Evolutionary conservation across 345 rosid genomes (phyloP), one percentile per base, ranked within the genome.

Genomic region (Brassica nigra): DNA sequence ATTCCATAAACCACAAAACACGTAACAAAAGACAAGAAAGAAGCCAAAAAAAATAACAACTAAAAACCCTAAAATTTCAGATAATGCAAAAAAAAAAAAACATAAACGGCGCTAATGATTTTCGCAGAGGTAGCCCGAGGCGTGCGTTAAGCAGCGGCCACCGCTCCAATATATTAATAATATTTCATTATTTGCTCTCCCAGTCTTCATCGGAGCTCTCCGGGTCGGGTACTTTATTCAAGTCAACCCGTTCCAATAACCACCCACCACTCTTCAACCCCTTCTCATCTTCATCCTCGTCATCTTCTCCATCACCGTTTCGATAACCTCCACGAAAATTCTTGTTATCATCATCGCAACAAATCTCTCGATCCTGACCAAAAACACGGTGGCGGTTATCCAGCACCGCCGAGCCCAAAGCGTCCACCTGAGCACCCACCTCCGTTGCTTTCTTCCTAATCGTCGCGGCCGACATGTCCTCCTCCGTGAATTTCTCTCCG

Each of bases 181-280:
- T 34, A 20, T 15, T 2, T 66, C 7, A 52, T 30, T 83, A 78
- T 64, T 73, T 87, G 63, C 47, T 84, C 30, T 82, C 84, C 86
- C 87, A 88, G 52, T 88, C 97, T 63, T 74, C 87, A 68, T 89
- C 93, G 70, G 85, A 87, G 72, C 87, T 92, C 77, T 95, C 99
- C 84, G 97, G 95, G 89, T 93, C 97, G 83, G 99, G 99, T 68
- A 89, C 2, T 76, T 95, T 91, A 75, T 95, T 95, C 91, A 95
- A 84, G 79, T 93, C 99, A 57, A 90, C 95, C 86, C 92, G 88
- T 68, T 80, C 89, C 81, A 83, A 66, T 4, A 89, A 77, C 71
- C 95, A 83, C 54, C 76, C 80, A 20, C 85, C 83, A 23, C 75
- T 80, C 83, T 83, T 87, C 66, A 83, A 72, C 66, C 85, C 82